A percentile compares a stretch with the other conserved stretches of the same genome.
Evolutionary conservation across 768 basidiomycete genomes (phyloP).

Genomic region (Rhizopogon vesiculosus): DNA sequence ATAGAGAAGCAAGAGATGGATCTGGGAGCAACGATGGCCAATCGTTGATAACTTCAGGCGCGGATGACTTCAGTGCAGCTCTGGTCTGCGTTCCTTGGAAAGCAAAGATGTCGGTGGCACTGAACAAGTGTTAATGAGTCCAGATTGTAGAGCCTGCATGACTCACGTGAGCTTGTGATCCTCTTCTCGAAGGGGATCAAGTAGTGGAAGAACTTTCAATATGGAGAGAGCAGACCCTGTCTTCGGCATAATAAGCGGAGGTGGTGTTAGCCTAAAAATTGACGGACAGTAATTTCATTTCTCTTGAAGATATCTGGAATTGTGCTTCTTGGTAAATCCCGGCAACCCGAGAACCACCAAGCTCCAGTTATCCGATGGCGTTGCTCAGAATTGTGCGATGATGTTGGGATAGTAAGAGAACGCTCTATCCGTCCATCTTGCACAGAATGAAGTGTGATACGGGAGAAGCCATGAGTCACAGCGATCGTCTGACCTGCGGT

Average conservation of each 20-base stretch:
- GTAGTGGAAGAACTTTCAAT: slow-evolving; percentile 61
- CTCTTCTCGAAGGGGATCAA: slow-evolving; percentile 70
- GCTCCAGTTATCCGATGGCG: slow-evolving; percentile 40
- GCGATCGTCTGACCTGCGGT: slow-evolving; percentile 63
- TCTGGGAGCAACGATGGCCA: slow-evolving; percentile 66
- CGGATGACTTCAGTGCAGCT: slow-evolving; percentile 33
- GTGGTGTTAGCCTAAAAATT: not conserved
- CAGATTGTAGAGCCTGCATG: slow-evolving; percentile 1
- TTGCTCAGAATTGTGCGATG: slow-evolving; percentile 9
- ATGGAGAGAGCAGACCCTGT: slow-evolving; percentile 75
- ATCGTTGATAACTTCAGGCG: slow-evolving; percentile 55
- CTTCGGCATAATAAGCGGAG: slow-evolving; percentile 33
- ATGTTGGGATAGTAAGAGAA: slow-evolving; percentile 33
- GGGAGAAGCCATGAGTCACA: slow-evolving; percentile 63
- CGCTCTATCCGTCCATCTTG: slow-evolving; percentile 66
- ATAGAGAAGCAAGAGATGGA: slow-evolving; percentile 53
- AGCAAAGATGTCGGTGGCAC: slow-evolving; percentile 76
- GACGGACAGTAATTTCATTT: slow-evolving; percentile 54
- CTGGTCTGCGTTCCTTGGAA: slow-evolving; percentile 68
- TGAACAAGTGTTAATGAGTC: slow-evolving; percentile 26
- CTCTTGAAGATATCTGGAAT: slow-evolving; percentile 79
- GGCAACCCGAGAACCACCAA: slow-evolving; percentile 70
- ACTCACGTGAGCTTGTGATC: slow-evolving; percentile 61
- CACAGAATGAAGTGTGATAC: slow-evolving; percentile 68
- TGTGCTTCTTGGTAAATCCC: slow-evolving; percentile 29